Conservation (phyloP, 2,329 filamentous ascomycete species). For the Plenodomus tracheiphilus region DNA sequence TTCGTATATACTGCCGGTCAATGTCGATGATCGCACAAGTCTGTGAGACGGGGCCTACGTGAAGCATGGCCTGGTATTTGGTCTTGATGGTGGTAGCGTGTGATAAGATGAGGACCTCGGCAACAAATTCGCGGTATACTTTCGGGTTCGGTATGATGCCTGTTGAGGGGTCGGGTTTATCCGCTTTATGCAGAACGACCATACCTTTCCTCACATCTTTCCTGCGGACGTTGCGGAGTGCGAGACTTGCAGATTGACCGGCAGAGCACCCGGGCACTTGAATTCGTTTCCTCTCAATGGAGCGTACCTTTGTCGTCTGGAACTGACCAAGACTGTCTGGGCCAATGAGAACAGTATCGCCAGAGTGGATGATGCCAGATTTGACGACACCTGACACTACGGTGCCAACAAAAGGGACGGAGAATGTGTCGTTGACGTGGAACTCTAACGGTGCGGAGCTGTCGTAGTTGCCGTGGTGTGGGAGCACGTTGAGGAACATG, state of each 20-base stretch:
- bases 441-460: slow-evolving; percentile 85
- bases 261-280: slow-evolving; percentile 84
- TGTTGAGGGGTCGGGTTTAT: slow-evolving; percentile 59
- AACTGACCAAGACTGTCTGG: slow-evolving; percentile 92
- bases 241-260: slow-evolving; percentile 91
- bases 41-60: slow-evolving; percentile 92
- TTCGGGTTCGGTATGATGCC: slow-evolving; percentile 50
- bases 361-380: slow-evolving; percentile 77
- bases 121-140: slow-evolving; percentile 56
- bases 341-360: slow-evolving; percentile 86
- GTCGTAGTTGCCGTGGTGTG: slow-evolving; percentile 92
- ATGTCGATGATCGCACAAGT: slow-evolving; percentile 98
- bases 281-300: slow-evolving; percentile 93
- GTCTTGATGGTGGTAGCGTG: slow-evolving; percentile 97
- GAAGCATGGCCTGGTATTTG: slow-evolving; percentile 97
- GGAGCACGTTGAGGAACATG: slow-evolving; percentile 91
- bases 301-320: slow-evolving; percentile 80
- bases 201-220: slow-evolving; percentile 97
- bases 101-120: slow-evolving; percentile 88
- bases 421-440: slow-evolving; percentile 96
- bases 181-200: slow-evolving; percentile 87
- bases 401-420: slow-evolving; percentile 93
- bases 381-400: slow-evolving; percentile 95
- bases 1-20: slow-evolving; percentile 91
- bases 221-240: slow-evolving; percentile 80